Base-by-base conservation (phyloP, 306 rosid species). In the Aeschynomene evenia region DNA sequence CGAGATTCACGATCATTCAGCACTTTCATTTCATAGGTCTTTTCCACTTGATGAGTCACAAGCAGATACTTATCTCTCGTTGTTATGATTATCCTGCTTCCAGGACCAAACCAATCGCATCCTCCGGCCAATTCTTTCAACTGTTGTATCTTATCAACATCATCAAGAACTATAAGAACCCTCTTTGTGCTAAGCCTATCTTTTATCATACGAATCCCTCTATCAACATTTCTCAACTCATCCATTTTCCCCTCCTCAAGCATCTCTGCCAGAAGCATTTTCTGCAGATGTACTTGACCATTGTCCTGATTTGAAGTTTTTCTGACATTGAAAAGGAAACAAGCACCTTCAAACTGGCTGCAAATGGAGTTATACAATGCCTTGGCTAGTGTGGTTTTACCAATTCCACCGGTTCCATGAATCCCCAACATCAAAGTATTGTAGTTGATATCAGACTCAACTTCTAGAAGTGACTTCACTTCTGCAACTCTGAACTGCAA, bases 41-140 rank as follows among this genome's bases (percentile, higher is more conserved):
- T 58, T 31, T 9, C 0, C 2, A 58, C 24, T 13, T 19, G 9
- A 9, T 58, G 46, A 33, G 9, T 16, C 3, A 12, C 46, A 4
- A 58, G 45, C 65, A 58, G 10, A 58, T 58, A 7, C 19, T 58
- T 58, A 31, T 58, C 26, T 11, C 65, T 58, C 18, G 65, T 58
- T 33, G 65, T 58, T 58, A 58, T 16, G 11, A 58, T 58, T 14
- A 58, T 58, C 37, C 9, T 31, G 14, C 65, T 58, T 2, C 65
- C 46, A 58, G 7, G 6, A 18, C 65, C 65, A 58, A 58, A 58
- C 46, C 65, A 58, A 34, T 58, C 28, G 0, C 46, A 8, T 33
- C 4, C 46, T n/a, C 65, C 46, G 0, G 26, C 46, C 26, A 58
- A 33, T 58, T 16, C 12, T 16, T 33, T 13, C 1, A 58, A 33